Percentiles rank a stretch among this genome's conserved stretches.
These are phyloP conservation scores for Termitomyces sp. DNA, from an alignment of 1,284 basidiomycete species.

Conservation along the genomic window DNA sequence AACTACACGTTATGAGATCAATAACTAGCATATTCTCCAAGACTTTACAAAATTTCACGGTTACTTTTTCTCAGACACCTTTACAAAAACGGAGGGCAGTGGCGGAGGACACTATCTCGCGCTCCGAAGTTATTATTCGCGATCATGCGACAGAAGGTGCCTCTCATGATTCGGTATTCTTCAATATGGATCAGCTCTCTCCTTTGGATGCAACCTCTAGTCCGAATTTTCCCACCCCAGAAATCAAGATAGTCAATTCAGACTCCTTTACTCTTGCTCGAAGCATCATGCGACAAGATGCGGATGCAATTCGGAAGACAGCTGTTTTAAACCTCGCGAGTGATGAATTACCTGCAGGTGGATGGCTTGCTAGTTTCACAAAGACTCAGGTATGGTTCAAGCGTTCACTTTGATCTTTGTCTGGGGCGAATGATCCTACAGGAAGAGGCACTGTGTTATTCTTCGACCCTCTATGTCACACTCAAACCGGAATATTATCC, in stretches of 20 bases:
- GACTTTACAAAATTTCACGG: background rate
- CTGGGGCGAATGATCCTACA: conserved; percentile 10
- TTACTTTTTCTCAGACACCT: background rate
- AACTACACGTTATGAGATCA: background rate
- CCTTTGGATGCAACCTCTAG: conserved; percentile 21
- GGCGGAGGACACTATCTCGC: conserved; percentile 29
- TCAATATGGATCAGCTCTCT: conserved; percentile 26
- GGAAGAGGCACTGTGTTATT: conserved; percentile 44
- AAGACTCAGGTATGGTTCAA: conserved; percentile 32
- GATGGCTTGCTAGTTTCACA: conserved; percentile 29
- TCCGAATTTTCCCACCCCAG: conserved; percentile 18
- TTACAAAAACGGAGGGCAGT: conserved; percentile 13
- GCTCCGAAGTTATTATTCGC: conserved; percentile 24
- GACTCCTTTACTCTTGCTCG: conserved; percentile 36
- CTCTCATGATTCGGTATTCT: conserved; percentile 29
- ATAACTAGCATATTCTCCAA: background rate
- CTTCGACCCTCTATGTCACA: conserved; percentile 40
- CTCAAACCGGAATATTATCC: conserved; percentile 39
- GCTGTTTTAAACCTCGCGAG: conserved; percentile 41
- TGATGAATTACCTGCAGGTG: conserved; percentile 33
- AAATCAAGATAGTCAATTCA: conserved; percentile 30
- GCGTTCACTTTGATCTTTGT: background rate
- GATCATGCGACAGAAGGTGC: conserved; percentile 29
- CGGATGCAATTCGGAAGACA: conserved; percentile 25
- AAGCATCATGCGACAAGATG: conserved; percentile 23